These are phyloP conservation scores for Rhodotorula sp. DNA, from an alignment of 1,284 basidiomycete species.

Conservation along the genomic window DNA sequence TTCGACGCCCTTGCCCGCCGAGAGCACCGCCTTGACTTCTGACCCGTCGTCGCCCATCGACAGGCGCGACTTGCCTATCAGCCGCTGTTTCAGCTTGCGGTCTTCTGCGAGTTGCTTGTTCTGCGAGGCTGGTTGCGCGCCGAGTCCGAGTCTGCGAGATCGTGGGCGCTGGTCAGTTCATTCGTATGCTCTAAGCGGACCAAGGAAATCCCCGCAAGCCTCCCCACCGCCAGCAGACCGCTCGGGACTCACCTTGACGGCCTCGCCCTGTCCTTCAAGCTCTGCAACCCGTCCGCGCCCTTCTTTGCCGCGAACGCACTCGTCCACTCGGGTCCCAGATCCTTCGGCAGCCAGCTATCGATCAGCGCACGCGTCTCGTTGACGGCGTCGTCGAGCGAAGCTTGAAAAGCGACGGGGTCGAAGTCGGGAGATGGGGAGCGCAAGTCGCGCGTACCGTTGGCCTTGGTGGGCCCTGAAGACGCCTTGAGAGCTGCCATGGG, in stretches of 20 bases:
- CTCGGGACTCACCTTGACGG: constrained; percentile 17
- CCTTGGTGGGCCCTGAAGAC: not conserved
- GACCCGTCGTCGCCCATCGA: constrained; percentile 12
- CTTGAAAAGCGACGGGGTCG: constrained; percentile 20
- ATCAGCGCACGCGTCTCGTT: constrained; percentile 4
- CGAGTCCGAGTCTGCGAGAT: constrained; percentile 27
- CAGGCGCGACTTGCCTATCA: constrained; percentile 14
- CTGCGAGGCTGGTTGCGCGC: constrained; percentile 10
- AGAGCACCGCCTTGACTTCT: not conserved
- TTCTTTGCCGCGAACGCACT: not conserved
- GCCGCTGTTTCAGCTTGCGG: constrained; percentile 22
- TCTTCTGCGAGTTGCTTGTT: constrained; percentile 32
- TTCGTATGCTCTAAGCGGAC: not conserved
- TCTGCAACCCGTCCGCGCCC: not conserved
- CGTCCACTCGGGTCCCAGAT: constrained; percentile 7
- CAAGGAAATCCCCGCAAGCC: not conserved
- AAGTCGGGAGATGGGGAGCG: constrained; percentile 9
- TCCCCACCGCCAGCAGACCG: not conserved
- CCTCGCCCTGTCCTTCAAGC: constrained; percentile 19
- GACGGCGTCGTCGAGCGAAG: constrained; percentile 21
- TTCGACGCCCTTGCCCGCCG: not conserved
- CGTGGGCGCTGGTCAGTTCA: not conserved
- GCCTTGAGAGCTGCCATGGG: not conserved
- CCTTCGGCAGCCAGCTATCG: constrained; percentile 11
- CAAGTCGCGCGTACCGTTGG: not conserved